Evolutionary conservation across 2,329 filamentous ascomycete genomes (phyloP), one percentile per base, ranked within the genome.

Genomic region (Ceratocystiopsis minuta): DNA sequence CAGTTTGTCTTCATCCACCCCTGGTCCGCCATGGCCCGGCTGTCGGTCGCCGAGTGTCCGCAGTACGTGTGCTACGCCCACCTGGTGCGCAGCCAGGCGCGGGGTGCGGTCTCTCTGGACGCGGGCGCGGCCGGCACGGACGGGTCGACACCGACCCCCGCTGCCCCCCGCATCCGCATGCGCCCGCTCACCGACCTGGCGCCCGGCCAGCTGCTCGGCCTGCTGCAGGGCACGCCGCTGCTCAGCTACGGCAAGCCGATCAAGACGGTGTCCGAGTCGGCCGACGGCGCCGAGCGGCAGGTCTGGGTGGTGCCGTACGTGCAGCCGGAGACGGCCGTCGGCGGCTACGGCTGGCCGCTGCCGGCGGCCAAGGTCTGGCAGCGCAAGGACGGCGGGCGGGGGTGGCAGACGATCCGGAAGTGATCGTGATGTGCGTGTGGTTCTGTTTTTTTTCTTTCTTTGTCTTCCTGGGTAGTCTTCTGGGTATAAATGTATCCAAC

Each of bases 171-270:
- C 60, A 86, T 85, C 28, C 66, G 90, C 36, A 92, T 98, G 81
- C 82, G 88, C 55, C 73, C 88, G 4, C 68, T 98, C 16, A 88
- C 86, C 3, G 75, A 87, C 24, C 66, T 93, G 7, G 81, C 76
- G 15, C 80, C 75, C 1, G 69, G 72, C 3, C 82, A 92, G 56
- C 68, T 98, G 6, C 74, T 81, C 4, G 75, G 74, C 1, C 65
- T 96, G 42, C 83, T 86, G 6, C 80, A 85, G 55, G 83, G 82
- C 0, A 96, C 90, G 13, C 83, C 86, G 39, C 63, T 98, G 42
- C 58, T 96, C 17, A 73, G 73, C 34, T 86, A 88, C 50, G 83
- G 85, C 4, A 96, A 96, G 63, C 88, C 90, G 1, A 78, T 95
- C 55, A 90, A 90, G 51, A 87, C 90, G 64, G 72, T 82, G 14